Percentiles rank a stretch among this genome's conserved stretches.
These are phyloP conservation scores for Colletotrichum zoysiae DNA, from an alignment of 2,329 filamentous ascomycete genomes.

Conservation along the genomic window DNA sequence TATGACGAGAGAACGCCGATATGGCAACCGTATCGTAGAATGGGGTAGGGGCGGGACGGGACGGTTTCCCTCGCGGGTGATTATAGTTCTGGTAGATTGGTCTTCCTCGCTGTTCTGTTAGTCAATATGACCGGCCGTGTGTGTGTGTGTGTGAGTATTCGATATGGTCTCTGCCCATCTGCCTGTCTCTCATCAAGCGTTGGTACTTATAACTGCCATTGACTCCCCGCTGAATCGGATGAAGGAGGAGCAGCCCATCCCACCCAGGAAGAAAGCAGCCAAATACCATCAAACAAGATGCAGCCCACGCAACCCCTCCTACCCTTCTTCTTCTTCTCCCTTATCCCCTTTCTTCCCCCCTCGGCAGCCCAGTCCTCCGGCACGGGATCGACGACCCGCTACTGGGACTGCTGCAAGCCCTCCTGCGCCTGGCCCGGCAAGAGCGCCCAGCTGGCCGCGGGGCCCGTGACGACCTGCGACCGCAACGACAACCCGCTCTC, in stretches of 20 bases:
- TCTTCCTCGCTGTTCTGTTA: background rate
- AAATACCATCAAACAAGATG: background rate
- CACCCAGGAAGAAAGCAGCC: background rate
- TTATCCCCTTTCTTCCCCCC: conserved; percentile 42
- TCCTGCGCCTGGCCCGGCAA: conserved; percentile 68
- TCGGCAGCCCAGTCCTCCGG: conserved; percentile 46
- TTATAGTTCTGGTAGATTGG: background rate
- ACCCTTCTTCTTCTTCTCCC: conserved; percentile 40
- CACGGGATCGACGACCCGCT: conserved; percentile 51
- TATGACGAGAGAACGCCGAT: background rate
- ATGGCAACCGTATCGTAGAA: background rate
- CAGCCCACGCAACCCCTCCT: conserved; percentile 34
- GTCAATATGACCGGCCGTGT: too few species aligned
- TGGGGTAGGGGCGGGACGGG: background rate
- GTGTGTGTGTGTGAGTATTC: background rate
- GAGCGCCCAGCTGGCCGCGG: conserved; percentile 51
- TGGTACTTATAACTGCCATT: background rate
- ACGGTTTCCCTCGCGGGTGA: background rate
- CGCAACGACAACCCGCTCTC: conserved; percentile 62
- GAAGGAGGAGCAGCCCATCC: background rate
- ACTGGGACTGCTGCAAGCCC: conserved; percentile 71
- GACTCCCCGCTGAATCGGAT: background rate
- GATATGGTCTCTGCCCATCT: background rate
- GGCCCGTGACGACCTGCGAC: conserved; percentile 62
- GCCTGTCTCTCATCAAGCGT: too few species aligned